Conservation (phyloP, 345 rosid species). For the Salix dunnii region DNA sequence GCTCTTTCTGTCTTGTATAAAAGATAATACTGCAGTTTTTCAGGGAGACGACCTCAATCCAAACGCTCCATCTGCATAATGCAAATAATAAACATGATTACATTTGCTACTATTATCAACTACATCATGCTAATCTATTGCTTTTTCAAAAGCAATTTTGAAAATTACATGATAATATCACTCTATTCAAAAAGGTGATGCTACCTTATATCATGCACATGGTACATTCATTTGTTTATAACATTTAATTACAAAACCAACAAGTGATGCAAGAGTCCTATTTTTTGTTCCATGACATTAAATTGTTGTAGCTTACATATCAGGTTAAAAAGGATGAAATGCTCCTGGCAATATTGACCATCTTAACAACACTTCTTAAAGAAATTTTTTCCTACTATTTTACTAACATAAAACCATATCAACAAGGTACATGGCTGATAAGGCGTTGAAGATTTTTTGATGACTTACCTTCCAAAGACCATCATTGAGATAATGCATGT, state of each 20-base stretch:
- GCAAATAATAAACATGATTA: neutral
- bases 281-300: neutral
- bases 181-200: neutral
- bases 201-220: too few relatives aligned
- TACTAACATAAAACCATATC: neutral
- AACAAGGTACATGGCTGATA: neutral
- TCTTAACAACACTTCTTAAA: neutral
- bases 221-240: neutral
- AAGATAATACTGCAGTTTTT: slow-evolving; percentile 14
- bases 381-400: neutral
- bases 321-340: neutral
- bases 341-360: neutral
- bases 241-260: neutral
- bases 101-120: neutral
- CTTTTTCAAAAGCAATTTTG: neutral
- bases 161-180: neutral
- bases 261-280: neutral
- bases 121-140: neutral
- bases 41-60: slow-evolving; percentile 43
- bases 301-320: neutral
- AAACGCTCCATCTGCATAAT: slow-evolving; percentile 77
- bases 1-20: slow-evolving; percentile 1
- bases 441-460: neutral
- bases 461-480: slow-evolving; percentile 92
- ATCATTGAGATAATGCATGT: slow-evolving; percentile 96